Evolutionary conservation across 108 stramenopile species (phyloP).

Genomic region (Cyclotella atomus): DNA sequence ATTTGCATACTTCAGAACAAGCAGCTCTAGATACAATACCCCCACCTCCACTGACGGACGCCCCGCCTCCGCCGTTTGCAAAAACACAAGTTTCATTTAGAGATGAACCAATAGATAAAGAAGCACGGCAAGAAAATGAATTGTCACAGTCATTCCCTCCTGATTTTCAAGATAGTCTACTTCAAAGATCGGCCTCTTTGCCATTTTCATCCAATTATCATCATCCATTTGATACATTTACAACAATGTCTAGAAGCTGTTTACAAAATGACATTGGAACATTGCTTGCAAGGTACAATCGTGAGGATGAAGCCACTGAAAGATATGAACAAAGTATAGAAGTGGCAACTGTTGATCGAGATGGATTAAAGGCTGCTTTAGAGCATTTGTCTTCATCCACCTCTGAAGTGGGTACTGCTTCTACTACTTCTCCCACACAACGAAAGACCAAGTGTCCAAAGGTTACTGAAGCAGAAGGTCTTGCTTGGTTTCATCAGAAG

Average conservation of each 20-base stretch:
- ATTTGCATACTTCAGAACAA: not conserved
- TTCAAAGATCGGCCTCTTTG: not conserved
- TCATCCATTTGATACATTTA: constrained; percentile 9
- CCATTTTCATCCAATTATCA: constrained; percentile 1
- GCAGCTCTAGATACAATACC: constrained; percentile 10
- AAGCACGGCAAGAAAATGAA: not conserved
- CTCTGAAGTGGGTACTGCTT: not conserved
- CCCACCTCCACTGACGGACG: constrained; percentile 7
- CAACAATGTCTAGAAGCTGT: constrained; percentile 27
- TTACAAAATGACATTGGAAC: constrained; percentile 45
- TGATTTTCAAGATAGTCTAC: not conserved
- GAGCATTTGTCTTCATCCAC: not conserved
- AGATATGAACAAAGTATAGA: constrained; percentile 27
- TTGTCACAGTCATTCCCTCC: not conserved
- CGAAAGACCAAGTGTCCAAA: constrained; percentile 9
- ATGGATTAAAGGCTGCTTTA: not conserved
- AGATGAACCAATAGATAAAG: constrained; percentile 14
- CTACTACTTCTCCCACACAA: not conserved
- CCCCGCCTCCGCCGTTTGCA: not conserved
- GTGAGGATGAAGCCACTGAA: constrained; percentile 28
- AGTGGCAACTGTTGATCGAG: constrained; percentile 11
- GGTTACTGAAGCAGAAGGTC: constrained; percentile 25
- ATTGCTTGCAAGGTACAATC: constrained; percentile 28
- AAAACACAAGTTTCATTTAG: constrained; percentile 1
- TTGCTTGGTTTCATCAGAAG: constrained; percentile 42